These are phyloP conservation scores for Hemisphaericaspora xylofermentans DNA, from an alignment of 1,139 yeast species.

Conservation along the genomic window DNA sequence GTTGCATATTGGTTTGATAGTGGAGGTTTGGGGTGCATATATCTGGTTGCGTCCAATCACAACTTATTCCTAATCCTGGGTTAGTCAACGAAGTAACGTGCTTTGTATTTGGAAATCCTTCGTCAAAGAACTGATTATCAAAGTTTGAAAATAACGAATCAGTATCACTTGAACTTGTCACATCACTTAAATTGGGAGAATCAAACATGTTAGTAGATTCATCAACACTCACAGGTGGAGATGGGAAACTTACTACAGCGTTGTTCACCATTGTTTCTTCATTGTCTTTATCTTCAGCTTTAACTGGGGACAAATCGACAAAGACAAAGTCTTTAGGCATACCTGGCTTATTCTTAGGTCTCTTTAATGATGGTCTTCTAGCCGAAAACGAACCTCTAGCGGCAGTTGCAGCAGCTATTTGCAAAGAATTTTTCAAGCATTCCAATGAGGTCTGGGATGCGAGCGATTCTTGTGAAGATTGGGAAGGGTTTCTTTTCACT, in stretches of 20 bases:
- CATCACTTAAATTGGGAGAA: constrained; percentile 15
- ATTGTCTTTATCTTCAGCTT: constrained; percentile 26
- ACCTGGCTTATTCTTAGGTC: constrained; percentile 54
- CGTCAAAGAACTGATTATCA: not conserved
- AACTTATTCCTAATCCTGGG: not conserved
- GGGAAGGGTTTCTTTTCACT: constrained; percentile 29
- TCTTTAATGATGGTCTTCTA: constrained; percentile 47
- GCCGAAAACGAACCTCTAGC: constrained; percentile 29
- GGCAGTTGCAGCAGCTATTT: constrained; percentile 36
- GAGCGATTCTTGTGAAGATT: constrained; percentile 4
- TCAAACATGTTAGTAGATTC: constrained; percentile 14
- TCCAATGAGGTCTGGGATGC: constrained; percentile 26
- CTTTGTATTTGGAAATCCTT: constrained; percentile 7
- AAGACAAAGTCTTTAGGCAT: constrained; percentile 54
- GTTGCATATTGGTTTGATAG: not conserved
- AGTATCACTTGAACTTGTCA: constrained; percentile 6
- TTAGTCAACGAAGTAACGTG: not conserved
- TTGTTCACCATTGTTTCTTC: constrained; percentile 5
- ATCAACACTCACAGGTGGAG: constrained; percentile 11
- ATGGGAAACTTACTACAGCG: constrained; percentile 10
- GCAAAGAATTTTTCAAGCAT: constrained; percentile 47
- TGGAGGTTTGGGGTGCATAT: not conserved
- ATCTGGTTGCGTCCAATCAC: constrained; percentile 1
- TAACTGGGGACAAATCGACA: constrained; percentile 54
- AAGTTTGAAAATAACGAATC: constrained; percentile 11